Percentiles rank a stretch among this genome's conserved stretches.
Evolutionary conservation across 2,329 filamentous ascomycete species (phyloP).

Genomic region (Colletotrichum horii): DNA sequence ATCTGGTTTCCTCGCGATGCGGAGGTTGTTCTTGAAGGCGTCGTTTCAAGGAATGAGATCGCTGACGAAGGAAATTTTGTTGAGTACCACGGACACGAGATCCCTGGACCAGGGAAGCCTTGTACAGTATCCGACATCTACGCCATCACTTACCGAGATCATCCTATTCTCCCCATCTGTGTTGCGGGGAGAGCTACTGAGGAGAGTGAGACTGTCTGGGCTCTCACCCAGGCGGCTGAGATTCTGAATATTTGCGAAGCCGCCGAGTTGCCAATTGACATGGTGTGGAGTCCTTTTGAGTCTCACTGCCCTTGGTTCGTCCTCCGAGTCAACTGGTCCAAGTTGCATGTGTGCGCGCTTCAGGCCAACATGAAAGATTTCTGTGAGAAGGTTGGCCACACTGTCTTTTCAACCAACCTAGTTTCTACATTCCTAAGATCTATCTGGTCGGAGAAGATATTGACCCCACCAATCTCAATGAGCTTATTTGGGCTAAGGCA

Average conservation of each 20-base stretch:
- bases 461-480: slow-evolving; percentile 47
- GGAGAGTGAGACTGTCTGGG: not conserved
- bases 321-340: slow-evolving; percentile 61
- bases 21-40: slow-evolving; percentile 58
- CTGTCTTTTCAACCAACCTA: slow-evolving; percentile 45
- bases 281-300: slow-evolving; percentile 34
- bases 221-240: not conserved
- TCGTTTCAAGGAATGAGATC: slow-evolving; percentile 46
- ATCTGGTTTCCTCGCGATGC: slow-evolving; percentile 52
- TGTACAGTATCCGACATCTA: slow-evolving; percentile 49
- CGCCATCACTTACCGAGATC: slow-evolving; percentile 49
- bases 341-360: slow-evolving; percentile 60
- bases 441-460: slow-evolving; percentile 54
- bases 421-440: slow-evolving; percentile 46
- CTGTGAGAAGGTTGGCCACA: slow-evolving; percentile 42
- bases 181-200: slow-evolving; percentile 37
- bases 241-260: not conserved
- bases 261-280: not conserved
- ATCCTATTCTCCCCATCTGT: slow-evolving; percentile 52
- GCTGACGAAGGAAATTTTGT: slow-evolving; percentile 53
- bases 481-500: slow-evolving; percentile 53
- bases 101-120: not conserved
- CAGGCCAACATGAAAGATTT: slow-evolving; percentile 49
- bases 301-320: slow-evolving; percentile 44
- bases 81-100: slow-evolving; percentile 36